Conservation (phyloP, 352 stramenopile genomes). For the Phytophthora hybrid region DNA sequence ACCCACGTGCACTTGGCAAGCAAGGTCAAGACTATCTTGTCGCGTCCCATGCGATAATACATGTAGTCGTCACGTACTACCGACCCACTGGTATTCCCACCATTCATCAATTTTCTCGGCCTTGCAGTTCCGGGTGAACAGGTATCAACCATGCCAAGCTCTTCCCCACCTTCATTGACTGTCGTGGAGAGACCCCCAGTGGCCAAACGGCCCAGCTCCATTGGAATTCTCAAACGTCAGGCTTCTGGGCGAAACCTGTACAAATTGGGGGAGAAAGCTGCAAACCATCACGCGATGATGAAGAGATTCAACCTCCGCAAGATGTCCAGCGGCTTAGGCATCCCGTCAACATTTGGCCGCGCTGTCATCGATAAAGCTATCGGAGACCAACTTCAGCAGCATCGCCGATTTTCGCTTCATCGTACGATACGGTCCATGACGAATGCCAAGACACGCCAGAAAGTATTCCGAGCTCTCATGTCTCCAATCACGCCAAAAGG, state of each 20-base stretch:
- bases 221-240: not conserved
- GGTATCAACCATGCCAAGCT: too few relatives aligned
- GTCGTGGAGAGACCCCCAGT: not conserved
- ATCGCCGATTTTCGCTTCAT: slow-evolving; percentile 4
- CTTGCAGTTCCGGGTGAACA: too few relatives aligned
- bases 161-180: not conserved
- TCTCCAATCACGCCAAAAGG: slow-evolving; percentile 17
- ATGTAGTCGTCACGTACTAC: too few relatives aligned
- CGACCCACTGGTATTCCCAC: too few relatives aligned
- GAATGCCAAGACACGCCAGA: not conserved
- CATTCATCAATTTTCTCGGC: too few relatives aligned
- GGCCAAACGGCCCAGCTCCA: not conserved
- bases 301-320: slow-evolving; percentile 26
- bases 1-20: too few relatives aligned
- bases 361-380: slow-evolving; percentile 23
- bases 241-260: not conserved
- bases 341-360: slow-evolving; percentile 2
- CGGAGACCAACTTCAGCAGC: not conserved
- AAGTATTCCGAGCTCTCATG: not conserved
- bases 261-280: slow-evolving; percentile 13
- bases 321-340: slow-evolving; percentile 1
- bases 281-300: slow-evolving; percentile 22
- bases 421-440: slow-evolving; percentile 3
- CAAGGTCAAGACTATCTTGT: too few relatives aligned
- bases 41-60: too few relatives aligned